Evolutionary conservation across 1,139 yeast genomes (phyloP).

Genomic region (Geotrichum macrosporum): DNA sequence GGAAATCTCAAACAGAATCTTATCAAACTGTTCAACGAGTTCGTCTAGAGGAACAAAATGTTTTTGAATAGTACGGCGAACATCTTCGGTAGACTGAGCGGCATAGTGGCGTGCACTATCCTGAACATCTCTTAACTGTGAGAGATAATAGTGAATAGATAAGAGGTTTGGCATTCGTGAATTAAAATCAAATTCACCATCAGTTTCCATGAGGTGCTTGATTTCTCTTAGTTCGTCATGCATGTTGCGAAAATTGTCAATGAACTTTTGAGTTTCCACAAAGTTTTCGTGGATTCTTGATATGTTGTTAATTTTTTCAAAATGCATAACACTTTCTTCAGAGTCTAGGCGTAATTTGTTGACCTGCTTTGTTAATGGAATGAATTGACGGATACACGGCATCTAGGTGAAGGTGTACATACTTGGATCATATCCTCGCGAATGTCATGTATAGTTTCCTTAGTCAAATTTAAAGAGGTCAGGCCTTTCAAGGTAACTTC

Average conservation of each 20-base stretch:
- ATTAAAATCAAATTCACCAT: slow-evolving; percentile 47
- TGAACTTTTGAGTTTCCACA: slow-evolving; percentile 61
- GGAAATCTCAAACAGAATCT: slow-evolving; percentile 57
- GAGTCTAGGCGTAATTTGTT: slow-evolving; percentile 33
- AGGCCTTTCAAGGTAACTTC: slow-evolving; percentile 46
- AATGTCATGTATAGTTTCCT: slow-evolving; percentile 32
- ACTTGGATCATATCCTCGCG: slow-evolving; percentile 32
- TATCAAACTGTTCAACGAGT: slow-evolving; percentile 59
- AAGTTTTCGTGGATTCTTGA: slow-evolving; percentile 69
- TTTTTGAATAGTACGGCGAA: slow-evolving; percentile 59
- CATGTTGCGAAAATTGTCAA: slow-evolving; percentile 58
- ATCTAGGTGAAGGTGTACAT: not conserved
- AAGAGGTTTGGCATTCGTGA: slow-evolving; percentile 59
- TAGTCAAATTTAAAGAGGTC: slow-evolving; percentile 34
- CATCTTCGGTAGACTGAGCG: slow-evolving; percentile 61
- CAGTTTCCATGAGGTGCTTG: slow-evolving; percentile 51
- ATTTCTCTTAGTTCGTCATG: slow-evolving; percentile 49
- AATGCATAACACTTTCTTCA: slow-evolving; percentile 42
- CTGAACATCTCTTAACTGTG: slow-evolving; percentile 67
- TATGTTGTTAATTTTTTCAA: slow-evolving; percentile 57
- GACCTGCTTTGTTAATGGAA: slow-evolving; percentile 19
- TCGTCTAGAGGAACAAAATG: slow-evolving; percentile 52
- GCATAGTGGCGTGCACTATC: slow-evolving; percentile 61
- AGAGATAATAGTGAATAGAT: slow-evolving; percentile 63
- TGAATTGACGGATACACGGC: not conserved